phyloP scores from a whole-genome alignment of 23 red algal genomes.

The Gracilaria vermiculophylla region DNA sequence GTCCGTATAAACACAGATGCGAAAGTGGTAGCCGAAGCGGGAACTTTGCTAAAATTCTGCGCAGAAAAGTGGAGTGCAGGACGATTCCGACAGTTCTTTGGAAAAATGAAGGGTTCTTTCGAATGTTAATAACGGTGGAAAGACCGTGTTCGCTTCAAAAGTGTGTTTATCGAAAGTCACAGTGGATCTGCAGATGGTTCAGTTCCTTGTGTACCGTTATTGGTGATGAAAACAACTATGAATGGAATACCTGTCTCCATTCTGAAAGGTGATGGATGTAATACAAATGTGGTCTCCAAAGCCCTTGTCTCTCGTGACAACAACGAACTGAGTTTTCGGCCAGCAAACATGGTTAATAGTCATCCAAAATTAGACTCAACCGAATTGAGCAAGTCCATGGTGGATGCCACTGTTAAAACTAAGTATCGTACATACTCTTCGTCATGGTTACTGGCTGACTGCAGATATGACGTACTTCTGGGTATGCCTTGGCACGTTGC shows the following conservation, averaged over 20 bases:
- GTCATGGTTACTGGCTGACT: not conserved
- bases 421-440: not conserved
- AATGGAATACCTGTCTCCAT: not conserved
- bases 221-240: not conserved
- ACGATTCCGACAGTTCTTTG: not conserved
- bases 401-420: not conserved
- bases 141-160: not conserved
- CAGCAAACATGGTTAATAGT: not conserved
- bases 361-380: conserved; percentile 2
- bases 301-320: not conserved
- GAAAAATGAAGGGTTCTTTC: not conserved
- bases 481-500: conserved; percentile 28
- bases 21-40: not conserved
- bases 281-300: conserved; percentile 7
- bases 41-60: not conserved
- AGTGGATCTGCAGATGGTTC: not conserved
- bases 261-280: conserved; percentile 23
- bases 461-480: conserved; percentile 28
- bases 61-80: not conserved
- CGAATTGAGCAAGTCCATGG: not conserved
- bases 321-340: not conserved
- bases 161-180: not conserved
- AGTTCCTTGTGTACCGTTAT: not conserved
- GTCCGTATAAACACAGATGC: conserved; percentile 7
- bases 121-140: not conserved